These are phyloP conservation scores for Rhizophagus sp. DNA, from an alignment of 192 early-diverging fungal species.

Conservation along the genomic window DNA sequence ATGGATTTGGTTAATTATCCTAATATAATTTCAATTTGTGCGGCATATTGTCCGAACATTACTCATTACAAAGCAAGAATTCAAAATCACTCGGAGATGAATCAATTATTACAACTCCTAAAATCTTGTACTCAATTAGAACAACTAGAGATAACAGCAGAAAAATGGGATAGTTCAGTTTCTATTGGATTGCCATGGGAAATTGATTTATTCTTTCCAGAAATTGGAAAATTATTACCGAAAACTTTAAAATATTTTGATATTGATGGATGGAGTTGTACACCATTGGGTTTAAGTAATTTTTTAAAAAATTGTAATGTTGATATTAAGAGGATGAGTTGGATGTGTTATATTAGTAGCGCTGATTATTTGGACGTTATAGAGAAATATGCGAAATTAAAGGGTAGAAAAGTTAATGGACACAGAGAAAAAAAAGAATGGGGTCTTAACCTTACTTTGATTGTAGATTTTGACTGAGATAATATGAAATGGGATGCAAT, in stretches of 20 bases:
- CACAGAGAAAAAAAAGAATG: background rate
- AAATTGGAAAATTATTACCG: background rate
- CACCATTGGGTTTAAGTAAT: background rate
- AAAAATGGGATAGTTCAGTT: background rate
- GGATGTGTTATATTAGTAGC: background rate
- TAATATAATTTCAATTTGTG: background rate
- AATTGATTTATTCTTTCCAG: background rate
- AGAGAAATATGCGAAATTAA: background rate
- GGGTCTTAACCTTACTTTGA: background rate
- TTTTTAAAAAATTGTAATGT: background rate
- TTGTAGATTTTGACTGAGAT: background rate
- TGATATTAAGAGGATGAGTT: background rate
- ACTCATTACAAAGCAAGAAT: background rate
- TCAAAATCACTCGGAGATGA: background rate
- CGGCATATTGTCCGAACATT: background rate
- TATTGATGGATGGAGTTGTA: background rate
- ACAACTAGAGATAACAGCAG: background rate
- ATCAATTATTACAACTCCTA: background rate
- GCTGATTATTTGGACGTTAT: background rate
- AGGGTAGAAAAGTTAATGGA: background rate
- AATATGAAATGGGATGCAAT: too few species aligned
- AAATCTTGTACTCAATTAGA: background rate
- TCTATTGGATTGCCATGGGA: background rate
- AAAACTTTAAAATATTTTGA: background rate
- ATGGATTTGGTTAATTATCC: conserved; percentile 13